Conservation (phyloP, 2,329 filamentous ascomycete species). For the Elsinoe australis region DNA sequence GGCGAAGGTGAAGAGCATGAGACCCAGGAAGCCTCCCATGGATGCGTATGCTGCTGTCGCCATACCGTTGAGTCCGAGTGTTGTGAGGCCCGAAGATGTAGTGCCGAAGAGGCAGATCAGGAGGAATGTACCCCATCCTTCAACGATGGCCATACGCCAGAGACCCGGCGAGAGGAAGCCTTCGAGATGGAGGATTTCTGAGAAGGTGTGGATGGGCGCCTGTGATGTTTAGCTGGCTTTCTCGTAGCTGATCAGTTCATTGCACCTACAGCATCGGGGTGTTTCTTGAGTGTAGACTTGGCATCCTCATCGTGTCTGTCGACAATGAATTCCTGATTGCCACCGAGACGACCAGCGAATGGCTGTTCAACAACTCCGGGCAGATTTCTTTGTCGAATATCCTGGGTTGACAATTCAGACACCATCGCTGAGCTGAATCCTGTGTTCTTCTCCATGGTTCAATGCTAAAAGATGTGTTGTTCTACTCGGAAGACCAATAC, state of each 20-base stretch:
- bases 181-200: slow-evolving; percentile 19
- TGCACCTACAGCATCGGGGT: slow-evolving; percentile 27
- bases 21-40: slow-evolving; percentile 18
- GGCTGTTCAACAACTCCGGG: slow-evolving; percentile 14
- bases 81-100: slow-evolving; percentile 21
- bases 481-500: neutral
- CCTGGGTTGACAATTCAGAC: neutral
- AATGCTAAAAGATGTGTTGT: neutral
- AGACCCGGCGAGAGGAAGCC: slow-evolving; percentile 23
- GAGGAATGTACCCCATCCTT: slow-evolving; percentile 24
- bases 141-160: slow-evolving; percentile 23
- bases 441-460: slow-evolving; percentile 3
- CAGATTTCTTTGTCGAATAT: neutral
- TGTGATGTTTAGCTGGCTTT: neutral
- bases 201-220: slow-evolving; percentile 21
- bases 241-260: neutral
- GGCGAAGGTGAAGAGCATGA: slow-evolving; percentile 45
- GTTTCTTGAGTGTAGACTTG: slow-evolving; percentile 20
- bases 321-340: slow-evolving; percentile 29
- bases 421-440: slow-evolving; percentile 12
- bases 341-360: slow-evolving; percentile 31
- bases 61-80: neutral
- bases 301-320: slow-evolving; percentile 23
- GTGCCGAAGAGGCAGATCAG: slow-evolving; percentile 22
- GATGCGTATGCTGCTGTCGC: slow-evolving; percentile 18